Percentiles rank a stretch among this genome's conserved stretches.
These are phyloP conservation scores for Penicillium aurantiogriseum DNA, from an alignment of 2,329 filamentous ascomycete species.

Conservation along the genomic window DNA sequence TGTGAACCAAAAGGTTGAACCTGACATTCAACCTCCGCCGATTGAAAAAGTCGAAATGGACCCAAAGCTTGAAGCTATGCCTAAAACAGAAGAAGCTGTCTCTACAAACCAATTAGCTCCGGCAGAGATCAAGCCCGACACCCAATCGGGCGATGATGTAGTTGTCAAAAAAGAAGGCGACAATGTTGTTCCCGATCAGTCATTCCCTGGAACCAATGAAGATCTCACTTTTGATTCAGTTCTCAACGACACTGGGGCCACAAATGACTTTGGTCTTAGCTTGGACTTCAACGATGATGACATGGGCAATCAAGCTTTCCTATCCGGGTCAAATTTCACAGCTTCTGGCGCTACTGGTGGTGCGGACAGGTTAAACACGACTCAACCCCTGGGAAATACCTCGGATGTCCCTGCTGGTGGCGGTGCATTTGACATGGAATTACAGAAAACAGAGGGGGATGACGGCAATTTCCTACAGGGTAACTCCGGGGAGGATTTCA, in stretches of 20 bases:
- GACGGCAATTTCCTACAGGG: constrained; percentile 21
- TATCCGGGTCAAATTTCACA: constrained; percentile 35
- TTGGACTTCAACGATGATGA: constrained; percentile 42
- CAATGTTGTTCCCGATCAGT: constrained; percentile 22
- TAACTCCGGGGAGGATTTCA: constrained; percentile 34
- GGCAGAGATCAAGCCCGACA: constrained; percentile 10
- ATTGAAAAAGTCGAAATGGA: constrained; percentile 19
- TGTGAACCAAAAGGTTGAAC: constrained; percentile 15
- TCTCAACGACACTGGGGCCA: constrained; percentile 34
- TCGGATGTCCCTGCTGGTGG: constrained; percentile 27
- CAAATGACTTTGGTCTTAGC: constrained; percentile 41
- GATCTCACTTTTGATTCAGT: constrained; percentile 45
- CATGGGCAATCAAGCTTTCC: constrained; percentile 39
- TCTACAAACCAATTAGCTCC: constrained; percentile 13
- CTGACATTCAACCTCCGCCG: constrained; percentile 16
- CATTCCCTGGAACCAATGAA: constrained; percentile 27
- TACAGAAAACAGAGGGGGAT: constrained; percentile 29
- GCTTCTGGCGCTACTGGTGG: constrained; percentile 18
- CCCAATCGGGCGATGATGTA: constrained; percentile 14
- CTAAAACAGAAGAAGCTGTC: constrained; percentile 16
- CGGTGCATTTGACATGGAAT: constrained; percentile 40
- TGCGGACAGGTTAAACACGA: constrained; percentile 11
- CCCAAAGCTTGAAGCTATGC: constrained; percentile 17
- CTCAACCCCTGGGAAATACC: constrained; percentile 22
- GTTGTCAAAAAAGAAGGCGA: constrained; percentile 27